Percentiles rank a stretch among this genome's conserved stretches.
These are phyloP conservation scores for Penicillium sp. DNA, from an alignment of 2,329 filamentous ascomycete species.

Conservation along the genomic window DNA sequence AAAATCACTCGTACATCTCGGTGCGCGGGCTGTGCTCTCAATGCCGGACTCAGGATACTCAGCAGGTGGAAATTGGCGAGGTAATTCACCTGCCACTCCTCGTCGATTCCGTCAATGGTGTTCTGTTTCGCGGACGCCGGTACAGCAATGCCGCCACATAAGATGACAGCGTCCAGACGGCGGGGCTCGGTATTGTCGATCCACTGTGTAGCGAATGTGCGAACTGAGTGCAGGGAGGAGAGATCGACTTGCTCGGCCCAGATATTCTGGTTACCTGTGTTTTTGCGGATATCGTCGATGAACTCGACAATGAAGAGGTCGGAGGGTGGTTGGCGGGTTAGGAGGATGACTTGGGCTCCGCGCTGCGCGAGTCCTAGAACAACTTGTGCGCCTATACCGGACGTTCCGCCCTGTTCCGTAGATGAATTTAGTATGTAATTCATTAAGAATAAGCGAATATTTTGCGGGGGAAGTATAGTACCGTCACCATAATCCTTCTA, in stretches of 20 bases:
- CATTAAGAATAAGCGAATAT: too few species aligned
- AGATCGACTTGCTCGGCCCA: slow-evolving; percentile 96
- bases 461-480: slow-evolving; percentile 31
- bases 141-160: slow-evolving; percentile 76
- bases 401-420: slow-evolving; percentile 71
- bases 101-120: slow-evolving; percentile 79
- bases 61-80: slow-evolving; percentile 94
- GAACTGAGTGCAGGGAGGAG: slow-evolving; percentile 81
- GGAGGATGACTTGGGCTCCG: slow-evolving; percentile 86
- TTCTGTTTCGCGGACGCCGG: slow-evolving; percentile 53
- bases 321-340: slow-evolving; percentile 76
- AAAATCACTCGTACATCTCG: slow-evolving; percentile 88
- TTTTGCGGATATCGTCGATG: slow-evolving; percentile 79
- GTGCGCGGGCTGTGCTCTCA: slow-evolving; percentile 89
- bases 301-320: slow-evolving; percentile 92
- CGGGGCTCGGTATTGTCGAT: slow-evolving; percentile 91
- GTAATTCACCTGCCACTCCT: slow-evolving; percentile 93
- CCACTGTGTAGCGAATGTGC: slow-evolving; percentile 94
- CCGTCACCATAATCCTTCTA: slow-evolving; percentile 90
- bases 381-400: slow-evolving; percentile 80
- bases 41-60: slow-evolving; percentile 83
- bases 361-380: slow-evolving; percentile 72
- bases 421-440: background rate
- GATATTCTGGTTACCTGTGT: slow-evolving; percentile 80
- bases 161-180: slow-evolving; percentile 83